Conservation (phyloP, 495 filamentous ascomycete genomes). For the Aspergillus bridgeri region DNA sequence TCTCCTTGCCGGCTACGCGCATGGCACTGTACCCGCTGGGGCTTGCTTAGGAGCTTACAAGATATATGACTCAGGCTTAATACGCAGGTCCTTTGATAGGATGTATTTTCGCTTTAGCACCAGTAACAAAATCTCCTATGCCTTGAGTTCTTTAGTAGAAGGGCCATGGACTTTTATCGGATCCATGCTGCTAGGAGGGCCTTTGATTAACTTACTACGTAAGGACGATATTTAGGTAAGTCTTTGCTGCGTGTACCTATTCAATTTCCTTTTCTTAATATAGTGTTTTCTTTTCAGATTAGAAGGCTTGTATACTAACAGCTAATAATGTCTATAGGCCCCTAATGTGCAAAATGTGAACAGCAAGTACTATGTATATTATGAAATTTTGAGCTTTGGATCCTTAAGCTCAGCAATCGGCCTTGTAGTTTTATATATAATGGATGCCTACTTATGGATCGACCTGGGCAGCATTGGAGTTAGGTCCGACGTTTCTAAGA, state of each 20-base stretch:
- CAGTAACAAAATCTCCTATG: slow-evolving; percentile 60
- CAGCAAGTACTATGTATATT: slow-evolving; percentile 67
- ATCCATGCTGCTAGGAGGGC: slow-evolving; percentile 54
- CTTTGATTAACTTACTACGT: slow-evolving; percentile 57
- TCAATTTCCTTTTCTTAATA: background rate
- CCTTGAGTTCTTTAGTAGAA: slow-evolving; percentile 53
- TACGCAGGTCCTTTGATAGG: slow-evolving; percentile 58
- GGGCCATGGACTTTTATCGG: slow-evolving; percentile 68
- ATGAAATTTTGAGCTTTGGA: slow-evolving; percentile 65
- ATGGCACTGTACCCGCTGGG: slow-evolving; percentile 52
- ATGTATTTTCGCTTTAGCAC: slow-evolving; percentile 75
- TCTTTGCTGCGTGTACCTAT: background rate
- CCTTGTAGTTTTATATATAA: slow-evolving; percentile 59
- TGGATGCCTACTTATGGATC: slow-evolving; percentile 62
- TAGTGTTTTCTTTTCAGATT: slow-evolving; percentile 1
- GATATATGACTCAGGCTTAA: slow-evolving; percentile 62
- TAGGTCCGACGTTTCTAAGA: slow-evolving; percentile 36
- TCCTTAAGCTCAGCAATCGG: slow-evolving; percentile 65
- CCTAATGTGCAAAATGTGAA: slow-evolving; percentile 60
- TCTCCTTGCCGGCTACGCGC: slow-evolving; percentile 20
- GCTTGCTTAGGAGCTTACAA: slow-evolving; percentile 58
- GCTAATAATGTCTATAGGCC: slow-evolving; percentile 44
- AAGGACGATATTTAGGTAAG: slow-evolving; percentile 63
- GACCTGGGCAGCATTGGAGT: slow-evolving; percentile 51
- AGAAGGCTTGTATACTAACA: background rate